These are phyloP conservation scores for Corynascus novoguineensis DNA, from an alignment of 495 filamentous ascomycete genomes.

Conservation along the genomic window DNA sequence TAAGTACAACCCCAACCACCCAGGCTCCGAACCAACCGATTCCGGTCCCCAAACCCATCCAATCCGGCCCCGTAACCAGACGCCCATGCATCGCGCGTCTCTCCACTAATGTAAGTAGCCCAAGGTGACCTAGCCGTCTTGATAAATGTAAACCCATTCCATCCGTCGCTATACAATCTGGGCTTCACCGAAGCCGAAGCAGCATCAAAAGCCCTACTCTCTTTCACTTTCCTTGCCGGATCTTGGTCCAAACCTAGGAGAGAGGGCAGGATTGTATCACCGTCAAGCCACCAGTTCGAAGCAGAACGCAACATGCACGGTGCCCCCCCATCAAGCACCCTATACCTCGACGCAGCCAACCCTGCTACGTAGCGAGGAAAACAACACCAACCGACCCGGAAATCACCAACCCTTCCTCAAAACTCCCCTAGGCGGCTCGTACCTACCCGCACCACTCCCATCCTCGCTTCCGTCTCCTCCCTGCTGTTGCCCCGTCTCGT, in stretches of 20 bases:
- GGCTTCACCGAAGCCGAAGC: not conserved
- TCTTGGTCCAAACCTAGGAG: too few relatives aligned
- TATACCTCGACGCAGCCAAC: too few relatives aligned
- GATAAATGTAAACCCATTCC: too few relatives aligned
- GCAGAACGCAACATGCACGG: not conserved
- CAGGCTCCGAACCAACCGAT: not conserved
- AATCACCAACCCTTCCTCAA: slow-evolving; percentile 19
- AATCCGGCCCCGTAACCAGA: not conserved
- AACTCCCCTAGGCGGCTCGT: slow-evolving; percentile 15
- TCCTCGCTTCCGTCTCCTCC: slow-evolving; percentile 5
- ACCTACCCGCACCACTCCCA: not conserved
- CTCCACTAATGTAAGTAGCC: not conserved
- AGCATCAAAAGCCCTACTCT: not conserved
- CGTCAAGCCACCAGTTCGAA: not conserved
- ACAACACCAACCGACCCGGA: not conserved
- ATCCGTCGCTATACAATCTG: too few relatives aligned
- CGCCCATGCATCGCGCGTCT: slow-evolving; percentile 1
- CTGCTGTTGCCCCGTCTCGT: slow-evolving; percentile 46
- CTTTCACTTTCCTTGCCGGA: too few relatives aligned
- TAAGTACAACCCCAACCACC: not conserved
- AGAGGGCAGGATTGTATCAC: not conserved
- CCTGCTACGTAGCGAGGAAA: not conserved
- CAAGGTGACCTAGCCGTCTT: not conserved
- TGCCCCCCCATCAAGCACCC: not conserved
- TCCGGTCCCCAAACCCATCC: not conserved